Conservation (phyloP, 1,284 basidiomycete species). For the Laetiporus sulphureus region DNA sequence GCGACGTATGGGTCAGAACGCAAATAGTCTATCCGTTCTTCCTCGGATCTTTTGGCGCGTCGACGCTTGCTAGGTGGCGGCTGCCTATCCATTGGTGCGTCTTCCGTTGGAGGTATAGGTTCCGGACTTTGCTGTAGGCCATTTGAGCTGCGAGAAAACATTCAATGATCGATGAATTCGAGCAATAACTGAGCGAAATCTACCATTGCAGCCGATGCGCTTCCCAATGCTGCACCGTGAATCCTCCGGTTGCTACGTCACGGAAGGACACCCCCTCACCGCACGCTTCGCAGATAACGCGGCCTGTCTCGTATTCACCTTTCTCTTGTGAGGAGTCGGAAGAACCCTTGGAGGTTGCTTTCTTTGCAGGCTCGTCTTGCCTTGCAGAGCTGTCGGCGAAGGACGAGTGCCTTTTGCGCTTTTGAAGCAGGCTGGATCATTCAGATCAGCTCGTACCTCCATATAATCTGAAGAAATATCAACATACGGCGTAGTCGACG, state of each 20-base stretch:
- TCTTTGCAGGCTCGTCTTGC: slow-evolving; percentile 14
- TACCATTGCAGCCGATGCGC: slow-evolving; percentile 56
- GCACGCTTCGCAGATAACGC: slow-evolving; percentile 58
- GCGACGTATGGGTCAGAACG: slow-evolving; percentile 69
- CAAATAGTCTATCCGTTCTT: slow-evolving; percentile 70
- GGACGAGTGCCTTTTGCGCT: slow-evolving; percentile 33
- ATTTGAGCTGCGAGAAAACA: slow-evolving; percentile 16
- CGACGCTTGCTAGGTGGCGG: slow-evolving; percentile 38
- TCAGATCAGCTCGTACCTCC: too few species aligned
- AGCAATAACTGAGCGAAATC: slow-evolving; percentile 20
- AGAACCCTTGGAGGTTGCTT: slow-evolving; percentile 11
- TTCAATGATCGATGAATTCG: neutral
- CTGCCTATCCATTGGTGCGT: slow-evolving; percentile 14
- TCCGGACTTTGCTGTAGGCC: slow-evolving; percentile 16
- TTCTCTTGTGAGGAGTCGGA: slow-evolving; percentile 21
- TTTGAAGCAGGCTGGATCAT: slow-evolving; percentile 28
- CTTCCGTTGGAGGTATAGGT: slow-evolving; percentile 15
- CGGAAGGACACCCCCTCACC: slow-evolving; percentile 54
- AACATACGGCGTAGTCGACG: slow-evolving; percentile 17
- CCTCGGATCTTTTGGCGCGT: slow-evolving; percentile 70
- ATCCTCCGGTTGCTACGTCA: slow-evolving; percentile 50
- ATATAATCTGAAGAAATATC: too few species aligned
- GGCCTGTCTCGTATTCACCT: slow-evolving; percentile 49
- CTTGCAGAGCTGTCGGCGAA: slow-evolving; percentile 15
- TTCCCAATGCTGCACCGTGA: slow-evolving; percentile 65